Evolutionary conservation across 257 asterid genomes (phyloP).

Genomic region (Przewalskia tangutica): DNA sequence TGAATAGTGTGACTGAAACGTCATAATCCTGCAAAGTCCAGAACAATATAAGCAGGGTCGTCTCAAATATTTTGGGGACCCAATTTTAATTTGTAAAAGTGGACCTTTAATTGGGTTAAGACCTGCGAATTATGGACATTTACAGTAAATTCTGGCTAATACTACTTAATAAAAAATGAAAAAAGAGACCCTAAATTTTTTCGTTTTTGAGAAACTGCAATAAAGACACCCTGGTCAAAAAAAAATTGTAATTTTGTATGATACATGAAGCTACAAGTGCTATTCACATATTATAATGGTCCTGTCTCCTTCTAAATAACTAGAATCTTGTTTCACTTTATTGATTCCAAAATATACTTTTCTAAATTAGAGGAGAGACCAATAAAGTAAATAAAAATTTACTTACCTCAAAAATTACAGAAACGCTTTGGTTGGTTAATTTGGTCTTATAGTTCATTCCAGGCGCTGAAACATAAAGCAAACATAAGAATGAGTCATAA

Average conservation of each 20-base stretch:
- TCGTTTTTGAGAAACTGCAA: too few species aligned
- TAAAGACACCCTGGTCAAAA: too few species aligned
- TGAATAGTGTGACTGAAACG: conserved; percentile 22
- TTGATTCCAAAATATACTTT: too few species aligned
- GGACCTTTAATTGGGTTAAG: too few species aligned
- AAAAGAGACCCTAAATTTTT: too few species aligned
- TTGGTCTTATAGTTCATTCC: background rate
- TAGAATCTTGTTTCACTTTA: too few species aligned
- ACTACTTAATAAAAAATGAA: too few species aligned
- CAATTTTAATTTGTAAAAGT: too few species aligned
- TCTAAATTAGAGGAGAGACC: background rate
- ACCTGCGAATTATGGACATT: too few species aligned
- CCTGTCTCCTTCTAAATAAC: background rate
- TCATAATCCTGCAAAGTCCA: conserved; percentile 31
- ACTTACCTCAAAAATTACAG: conserved; percentile 2
- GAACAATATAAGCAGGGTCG: too few species aligned
- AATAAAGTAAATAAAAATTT: background rate
- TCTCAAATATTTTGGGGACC: too few species aligned
- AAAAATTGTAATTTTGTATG: background rate
- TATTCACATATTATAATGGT: background rate
- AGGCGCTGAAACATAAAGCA: conserved; percentile 16
- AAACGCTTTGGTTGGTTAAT: conserved; percentile 2
- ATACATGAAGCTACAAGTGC: background rate
- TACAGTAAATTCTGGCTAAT: too few species aligned
- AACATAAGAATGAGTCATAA: conserved; percentile 18